Percentiles rank a stretch among this genome's conserved stretches.
Conservation (phyloP, 495 filamentous ascomycete species). For the Delitschia confertaspora region DNA sequence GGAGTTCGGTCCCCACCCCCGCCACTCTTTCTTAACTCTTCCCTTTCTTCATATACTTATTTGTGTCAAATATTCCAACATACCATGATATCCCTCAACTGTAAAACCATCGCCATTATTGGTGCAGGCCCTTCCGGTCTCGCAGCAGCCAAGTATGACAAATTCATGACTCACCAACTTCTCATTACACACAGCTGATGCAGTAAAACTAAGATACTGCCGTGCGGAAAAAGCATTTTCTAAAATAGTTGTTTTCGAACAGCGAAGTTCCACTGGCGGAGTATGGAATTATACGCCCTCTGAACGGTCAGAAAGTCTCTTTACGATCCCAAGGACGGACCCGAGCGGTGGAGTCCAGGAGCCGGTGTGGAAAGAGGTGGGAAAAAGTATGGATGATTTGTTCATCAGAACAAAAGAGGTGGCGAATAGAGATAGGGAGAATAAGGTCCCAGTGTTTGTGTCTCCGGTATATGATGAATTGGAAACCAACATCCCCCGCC, state of each 20-base stretch:
- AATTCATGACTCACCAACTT: neutral
- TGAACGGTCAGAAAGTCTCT: conserved; percentile 16
- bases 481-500: conserved; percentile 80
- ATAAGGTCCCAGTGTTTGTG: conserved; percentile 41
- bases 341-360: conserved; percentile 23
- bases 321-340: conserved; percentile 34
- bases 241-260: conserved; percentile 71
- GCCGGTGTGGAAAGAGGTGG: conserved; percentile 11
- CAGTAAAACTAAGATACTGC: conserved; percentile 49
- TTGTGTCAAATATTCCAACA: too few relatives aligned
- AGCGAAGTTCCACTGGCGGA: conserved; percentile 64
- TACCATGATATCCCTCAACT: conserved; percentile 21
- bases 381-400: too few relatives aligned
- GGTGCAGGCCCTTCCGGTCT: conserved; percentile 65
- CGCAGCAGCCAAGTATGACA: conserved; percentile 48
- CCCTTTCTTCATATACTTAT: too few relatives aligned
- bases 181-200: neutral
- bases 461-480: conserved; percentile 73
- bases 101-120: conserved; percentile 54
- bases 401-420: conserved; percentile 17
- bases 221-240: conserved; percentile 62
- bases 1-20: too few relatives aligned
- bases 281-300: conserved; percentile 67
- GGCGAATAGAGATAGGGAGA: neutral
- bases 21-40: too few relatives aligned